Evolutionary conservation across 768 basidiomycete species (phyloP), one percentile per base, ranked within the genome.

Genomic region (Lactifluus rugatus): DNA sequence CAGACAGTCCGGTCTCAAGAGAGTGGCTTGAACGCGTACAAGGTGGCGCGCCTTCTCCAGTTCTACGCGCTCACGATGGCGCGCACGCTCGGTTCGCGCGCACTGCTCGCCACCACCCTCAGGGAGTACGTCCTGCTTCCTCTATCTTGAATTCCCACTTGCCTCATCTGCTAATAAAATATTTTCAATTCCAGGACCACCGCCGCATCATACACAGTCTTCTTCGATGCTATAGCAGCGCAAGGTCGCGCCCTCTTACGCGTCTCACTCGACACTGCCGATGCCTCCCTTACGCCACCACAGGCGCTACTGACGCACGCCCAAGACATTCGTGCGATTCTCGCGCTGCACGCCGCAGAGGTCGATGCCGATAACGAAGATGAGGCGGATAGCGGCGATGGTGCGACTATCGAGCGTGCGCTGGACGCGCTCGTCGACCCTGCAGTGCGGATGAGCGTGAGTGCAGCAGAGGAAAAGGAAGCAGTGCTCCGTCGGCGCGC

Each of bases 31-130:
- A 81, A 87, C 46, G 83, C 89, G 0, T 99, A 93, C 74, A 93
- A 91, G 70, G 84, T 98, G 52, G 86, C 92, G 48, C 97, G 95
- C 65, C 75, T 98, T n/a, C 72, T 99, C 9, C 91, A 95, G 63
- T 99, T 98, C 68, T 99, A 98, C 69, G 74, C 85, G 67, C 70
- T 93, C 32, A 97, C 93, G 5, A 96, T 99, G 93, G 79, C 82
- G 50, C 79, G 91, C 48, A 97, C 94, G 1, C 85, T 97, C 44
- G 96, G 96, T 0, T 78, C 81, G n/a, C 75, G 87, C 3, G 90
- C 94, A 1, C 58, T 88, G 46, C 74, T 98, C 54, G 86, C 87
- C 1, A 78, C 74, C 56, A 85, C 88, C 0, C 74, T 98, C 28
- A 75, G 83, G 61, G 92, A 96, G 93, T 95, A 42, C 21, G 60